Evolutionary conservation across 352 stramenopile species (phyloP).

Genomic region (Phytophthora syringae): DNA sequence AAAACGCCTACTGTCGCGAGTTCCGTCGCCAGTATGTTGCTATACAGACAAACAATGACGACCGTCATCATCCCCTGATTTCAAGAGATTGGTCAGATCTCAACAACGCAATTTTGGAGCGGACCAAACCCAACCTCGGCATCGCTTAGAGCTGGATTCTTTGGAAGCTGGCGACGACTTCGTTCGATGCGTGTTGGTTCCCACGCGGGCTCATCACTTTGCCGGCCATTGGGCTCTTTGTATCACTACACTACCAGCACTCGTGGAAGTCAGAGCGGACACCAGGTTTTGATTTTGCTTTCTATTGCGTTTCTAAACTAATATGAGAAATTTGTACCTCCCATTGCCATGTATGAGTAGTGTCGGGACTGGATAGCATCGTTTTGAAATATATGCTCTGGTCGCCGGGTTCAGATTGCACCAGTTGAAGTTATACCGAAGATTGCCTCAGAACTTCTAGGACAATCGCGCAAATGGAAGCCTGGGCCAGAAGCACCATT

Average conservation of each 20-base stretch:
- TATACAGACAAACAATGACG: slow-evolving; percentile 18
- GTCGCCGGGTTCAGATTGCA: no score
- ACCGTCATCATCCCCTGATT: slow-evolving; percentile 6
- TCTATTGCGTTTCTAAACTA: slow-evolving; percentile 33
- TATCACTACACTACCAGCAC: slow-evolving; percentile 22
- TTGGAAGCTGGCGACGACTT: slow-evolving; percentile 1
- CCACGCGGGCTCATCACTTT: not conserved
- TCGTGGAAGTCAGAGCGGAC: slow-evolving; percentile 12
- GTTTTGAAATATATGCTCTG: no score
- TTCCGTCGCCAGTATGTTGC: slow-evolving; percentile 7
- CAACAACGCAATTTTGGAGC: slow-evolving; percentile 23
- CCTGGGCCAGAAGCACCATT: no score
- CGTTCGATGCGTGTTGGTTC: not conserved
- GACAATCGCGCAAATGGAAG: no score
- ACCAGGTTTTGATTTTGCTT: slow-evolving; percentile 24
- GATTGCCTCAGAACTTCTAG: no score
- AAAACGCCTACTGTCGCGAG: slow-evolving; percentile 1
- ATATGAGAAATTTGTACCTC: slow-evolving; percentile 32
- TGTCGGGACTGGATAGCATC: no score
- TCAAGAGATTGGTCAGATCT: slow-evolving; percentile 5
- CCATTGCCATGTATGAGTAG: no score
- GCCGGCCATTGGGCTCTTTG: slow-evolving; percentile 14
- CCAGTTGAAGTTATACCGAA: no score
- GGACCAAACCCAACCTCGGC: slow-evolving; percentile 4
- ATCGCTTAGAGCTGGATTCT: not conserved